Evolutionary conservation across 345 rosid genomes (phyloP).

Genomic region (Litchi chinensis): DNA sequence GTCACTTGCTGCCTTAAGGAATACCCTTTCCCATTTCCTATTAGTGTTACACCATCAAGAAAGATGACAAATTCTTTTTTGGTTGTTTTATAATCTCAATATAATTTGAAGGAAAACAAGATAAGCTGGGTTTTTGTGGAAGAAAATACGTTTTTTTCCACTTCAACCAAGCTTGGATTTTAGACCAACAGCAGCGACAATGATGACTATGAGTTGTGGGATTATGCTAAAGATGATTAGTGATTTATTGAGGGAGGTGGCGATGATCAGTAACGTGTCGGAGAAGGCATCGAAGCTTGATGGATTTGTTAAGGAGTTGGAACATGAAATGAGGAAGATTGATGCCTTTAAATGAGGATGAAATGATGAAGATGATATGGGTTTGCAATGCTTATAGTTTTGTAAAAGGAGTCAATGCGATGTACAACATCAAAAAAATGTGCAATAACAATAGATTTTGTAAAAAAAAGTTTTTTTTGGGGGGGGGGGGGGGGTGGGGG

Average conservation of each 20-base stretch:
- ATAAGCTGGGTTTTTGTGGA: background rate
- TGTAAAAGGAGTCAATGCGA: conserved; percentile 53
- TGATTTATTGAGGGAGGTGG: conserved; percentile 50
- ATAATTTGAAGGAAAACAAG: background rate
- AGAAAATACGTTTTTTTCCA: conserved; percentile 56
- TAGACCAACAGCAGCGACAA: conserved; percentile 22
- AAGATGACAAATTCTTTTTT: too few relatives aligned
- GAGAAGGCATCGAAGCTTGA: conserved; percentile 52
- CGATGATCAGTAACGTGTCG: conserved; percentile 44
- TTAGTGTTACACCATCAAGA: too few relatives aligned
- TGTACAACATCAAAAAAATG: conserved; percentile 32
- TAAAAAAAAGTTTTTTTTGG: too few relatives aligned
- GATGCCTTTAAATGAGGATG: conserved; percentile 45
- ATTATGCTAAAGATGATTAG: conserved; percentile 53
- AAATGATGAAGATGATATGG: background rate
- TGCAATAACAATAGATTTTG: conserved; percentile 61
- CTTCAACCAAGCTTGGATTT: conserved; percentile 76
- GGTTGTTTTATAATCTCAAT: background rate
- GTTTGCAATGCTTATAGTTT: conserved; percentile 56
- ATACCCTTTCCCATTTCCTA: too few relatives aligned
- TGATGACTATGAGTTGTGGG: background rate
- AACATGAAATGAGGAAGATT: conserved; percentile 80
- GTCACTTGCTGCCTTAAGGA: too few relatives aligned
- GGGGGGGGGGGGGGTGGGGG: too few relatives aligned
- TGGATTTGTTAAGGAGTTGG: conserved; percentile 56